phyloP scores from a whole-genome alignment of 371 early-diverging fungal genomes.

The Mucor indicus region DNA sequence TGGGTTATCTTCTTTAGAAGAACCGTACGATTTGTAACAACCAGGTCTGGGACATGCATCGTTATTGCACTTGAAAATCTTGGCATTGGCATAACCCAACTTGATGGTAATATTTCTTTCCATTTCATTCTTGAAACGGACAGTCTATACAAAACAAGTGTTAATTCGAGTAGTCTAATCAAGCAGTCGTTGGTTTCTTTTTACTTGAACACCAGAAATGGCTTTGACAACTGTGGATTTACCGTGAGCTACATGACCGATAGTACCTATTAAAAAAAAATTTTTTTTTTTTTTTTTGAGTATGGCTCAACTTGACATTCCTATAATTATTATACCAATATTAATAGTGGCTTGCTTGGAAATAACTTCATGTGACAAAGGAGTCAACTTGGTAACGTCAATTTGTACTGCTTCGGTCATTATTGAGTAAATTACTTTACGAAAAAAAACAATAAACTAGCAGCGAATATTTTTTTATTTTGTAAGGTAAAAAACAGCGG shows the following conservation, averaged over 20 bases:
- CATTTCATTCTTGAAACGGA: conserved; percentile 99
- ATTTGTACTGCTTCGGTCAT: conserved; percentile 27
- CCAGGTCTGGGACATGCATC: conserved; percentile 94
- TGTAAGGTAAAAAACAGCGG: not conserved
- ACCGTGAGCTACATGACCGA: conserved; percentile 99
- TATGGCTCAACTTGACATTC: not conserved
- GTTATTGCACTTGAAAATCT: conserved; percentile 97
- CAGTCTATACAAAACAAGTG: conserved; percentile 71
- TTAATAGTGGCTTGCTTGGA: conserved; percentile 98
- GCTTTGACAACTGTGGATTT: conserved; percentile 99
- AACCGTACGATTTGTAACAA: conserved; percentile 90
- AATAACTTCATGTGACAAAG: conserved; percentile 92
- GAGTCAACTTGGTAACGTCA: conserved; percentile 60
- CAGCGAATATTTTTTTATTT: too few species aligned
- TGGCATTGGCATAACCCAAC: conserved; percentile 99
- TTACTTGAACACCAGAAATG: conserved; percentile 96
- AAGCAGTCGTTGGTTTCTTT: too few species aligned
- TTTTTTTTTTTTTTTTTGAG: conserved; percentile 5
- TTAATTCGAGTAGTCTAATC: too few species aligned
- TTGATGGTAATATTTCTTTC: conserved; percentile 99
- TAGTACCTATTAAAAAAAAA: conserved; percentile 76
- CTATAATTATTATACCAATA: conserved; percentile 72
- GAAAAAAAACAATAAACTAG: not conserved
- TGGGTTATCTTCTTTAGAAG: conserved; percentile 84
- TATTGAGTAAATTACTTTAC: not conserved